A percentile compares a stretch with the other conserved stretches of the same genome.
Conservation (phyloP, 139 green algal species). For the Volvox africanus region DNA sequence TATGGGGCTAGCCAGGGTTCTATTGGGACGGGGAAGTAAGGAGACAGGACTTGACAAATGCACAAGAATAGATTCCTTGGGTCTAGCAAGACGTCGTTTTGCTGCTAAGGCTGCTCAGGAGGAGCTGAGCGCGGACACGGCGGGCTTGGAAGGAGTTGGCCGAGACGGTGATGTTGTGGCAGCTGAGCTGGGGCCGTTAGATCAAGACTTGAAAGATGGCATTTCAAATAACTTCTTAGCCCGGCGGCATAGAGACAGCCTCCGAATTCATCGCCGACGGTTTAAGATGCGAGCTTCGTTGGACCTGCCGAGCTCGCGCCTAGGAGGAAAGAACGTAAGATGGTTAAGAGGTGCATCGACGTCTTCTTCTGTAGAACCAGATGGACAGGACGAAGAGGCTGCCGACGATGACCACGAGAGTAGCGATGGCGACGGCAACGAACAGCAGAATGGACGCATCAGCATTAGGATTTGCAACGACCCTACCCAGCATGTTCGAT, state of each 20-base stretch:
- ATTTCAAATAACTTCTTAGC: neutral
- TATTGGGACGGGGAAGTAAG: neutral
- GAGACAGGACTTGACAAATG: neutral
- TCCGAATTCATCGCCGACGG: constrained; percentile 12
- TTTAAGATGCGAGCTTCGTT: constrained; percentile 11
- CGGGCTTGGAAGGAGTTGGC: neutral
- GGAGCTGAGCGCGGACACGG: neutral
- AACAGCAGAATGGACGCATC: neutral
- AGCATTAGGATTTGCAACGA: neutral
- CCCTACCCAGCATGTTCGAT: neutral
- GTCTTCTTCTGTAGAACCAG: too few species aligned
- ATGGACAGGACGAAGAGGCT: too few species aligned
- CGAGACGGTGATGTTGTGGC: neutral
- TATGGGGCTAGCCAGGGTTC: constrained; percentile 12
- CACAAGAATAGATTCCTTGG: neutral
- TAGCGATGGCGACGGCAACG: neutral
- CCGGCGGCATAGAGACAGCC: constrained; percentile 6
- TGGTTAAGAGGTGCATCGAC: too few species aligned
- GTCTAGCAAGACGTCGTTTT: neutral
- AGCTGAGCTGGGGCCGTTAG: neutral
- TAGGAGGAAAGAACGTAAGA: neutral
- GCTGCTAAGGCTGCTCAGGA: constrained; percentile 6
- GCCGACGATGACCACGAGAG: neutral
- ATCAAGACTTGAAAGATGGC: neutral
- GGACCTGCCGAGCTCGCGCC: neutral